phyloP scores from a whole-genome alignment of 163 green algal species.

The Chlorella variabilis region DNA sequence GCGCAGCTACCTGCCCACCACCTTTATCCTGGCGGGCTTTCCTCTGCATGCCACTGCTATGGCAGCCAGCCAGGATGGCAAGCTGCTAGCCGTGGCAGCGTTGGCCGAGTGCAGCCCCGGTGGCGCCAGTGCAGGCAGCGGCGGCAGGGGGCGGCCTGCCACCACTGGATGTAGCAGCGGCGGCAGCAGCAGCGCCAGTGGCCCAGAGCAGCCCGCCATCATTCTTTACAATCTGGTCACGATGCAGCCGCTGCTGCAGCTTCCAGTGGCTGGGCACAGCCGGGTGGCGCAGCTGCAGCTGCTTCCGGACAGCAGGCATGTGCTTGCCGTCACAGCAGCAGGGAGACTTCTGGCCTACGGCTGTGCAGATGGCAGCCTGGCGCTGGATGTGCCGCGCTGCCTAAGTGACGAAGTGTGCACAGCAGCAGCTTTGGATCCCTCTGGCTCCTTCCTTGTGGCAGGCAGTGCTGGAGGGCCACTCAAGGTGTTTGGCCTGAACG shows the following conservation, averaged over 20 bases:
- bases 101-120: slow-evolving; percentile 18
- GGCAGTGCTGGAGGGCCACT: slow-evolving; percentile 54
- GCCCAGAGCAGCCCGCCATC: slow-evolving; percentile 14
- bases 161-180: slow-evolving; percentile 26
- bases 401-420: slow-evolving; percentile 2
- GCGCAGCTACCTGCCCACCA: slow-evolving; percentile 67
- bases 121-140: neutral
- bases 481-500: slow-evolving; percentile 50
- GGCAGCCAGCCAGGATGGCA: slow-evolving; percentile 56
- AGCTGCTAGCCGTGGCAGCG: slow-evolving; percentile 57
- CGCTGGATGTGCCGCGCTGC: slow-evolving; percentile 17
- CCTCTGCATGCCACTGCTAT: slow-evolving; percentile 48
- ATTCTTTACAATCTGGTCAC: slow-evolving; percentile 55
- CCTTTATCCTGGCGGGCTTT: slow-evolving; percentile 62
- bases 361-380: slow-evolving; percentile 17
- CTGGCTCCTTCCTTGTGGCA: slow-evolving; percentile 49
- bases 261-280: slow-evolving; percentile 55
- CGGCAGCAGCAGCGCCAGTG: neutral
- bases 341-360: slow-evolving; percentile 30
- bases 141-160: neutral
- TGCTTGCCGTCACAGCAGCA: slow-evolving; percentile 38
- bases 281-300: slow-evolving; percentile 60
- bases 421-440: slow-evolving; percentile 35
- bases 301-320: slow-evolving; percentile 36
- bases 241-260: slow-evolving; percentile 61